Evolutionary conservation across 331 rosid species (phyloP).

Genomic region (Malus hybrid): DNA sequence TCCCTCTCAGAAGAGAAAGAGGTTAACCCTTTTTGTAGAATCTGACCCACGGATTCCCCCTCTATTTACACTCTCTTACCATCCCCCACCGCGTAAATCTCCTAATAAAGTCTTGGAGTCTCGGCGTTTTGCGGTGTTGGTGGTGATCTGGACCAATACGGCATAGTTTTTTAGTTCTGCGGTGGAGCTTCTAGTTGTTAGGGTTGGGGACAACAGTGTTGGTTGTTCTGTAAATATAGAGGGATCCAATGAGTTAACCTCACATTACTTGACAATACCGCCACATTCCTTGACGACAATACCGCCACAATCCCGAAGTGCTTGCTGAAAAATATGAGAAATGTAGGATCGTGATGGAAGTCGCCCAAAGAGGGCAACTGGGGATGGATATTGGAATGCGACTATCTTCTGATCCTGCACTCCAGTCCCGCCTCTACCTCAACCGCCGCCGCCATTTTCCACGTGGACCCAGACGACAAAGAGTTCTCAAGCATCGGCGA

Average conservation of each 20-base stretch:
- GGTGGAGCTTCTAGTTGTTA: background rate
- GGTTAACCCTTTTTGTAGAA: background rate
- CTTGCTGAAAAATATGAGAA: too few relatives aligned
- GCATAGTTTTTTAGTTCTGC: background rate
- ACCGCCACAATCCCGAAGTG: too few relatives aligned
- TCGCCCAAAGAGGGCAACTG: too few relatives aligned
- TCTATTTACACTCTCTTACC: background rate
- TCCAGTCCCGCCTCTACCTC: too few relatives aligned
- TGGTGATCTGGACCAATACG: background rate
- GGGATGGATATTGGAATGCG: too few relatives aligned
- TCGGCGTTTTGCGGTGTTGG: background rate
- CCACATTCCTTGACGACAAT: too few relatives aligned
- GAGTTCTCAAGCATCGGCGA: too few relatives aligned
- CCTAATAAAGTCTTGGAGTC: background rate
- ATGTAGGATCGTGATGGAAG: too few relatives aligned
- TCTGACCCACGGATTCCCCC: background rate
- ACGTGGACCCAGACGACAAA: too few relatives aligned
- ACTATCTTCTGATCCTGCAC: too few relatives aligned
- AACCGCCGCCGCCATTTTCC: too few relatives aligned
- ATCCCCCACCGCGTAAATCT: background rate
- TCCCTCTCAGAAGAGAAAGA: slow-evolving; percentile 2
- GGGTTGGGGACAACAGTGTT: background rate
- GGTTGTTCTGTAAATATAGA: slow-evolving; percentile 21
- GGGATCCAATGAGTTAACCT: slow-evolving; percentile 19
- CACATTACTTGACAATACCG: too few relatives aligned